Percentiles rank a stretch among this genome's conserved stretches.
phyloP scores from a whole-genome alignment of 169 alveolate species.

The Theileria orientalis region DNA sequence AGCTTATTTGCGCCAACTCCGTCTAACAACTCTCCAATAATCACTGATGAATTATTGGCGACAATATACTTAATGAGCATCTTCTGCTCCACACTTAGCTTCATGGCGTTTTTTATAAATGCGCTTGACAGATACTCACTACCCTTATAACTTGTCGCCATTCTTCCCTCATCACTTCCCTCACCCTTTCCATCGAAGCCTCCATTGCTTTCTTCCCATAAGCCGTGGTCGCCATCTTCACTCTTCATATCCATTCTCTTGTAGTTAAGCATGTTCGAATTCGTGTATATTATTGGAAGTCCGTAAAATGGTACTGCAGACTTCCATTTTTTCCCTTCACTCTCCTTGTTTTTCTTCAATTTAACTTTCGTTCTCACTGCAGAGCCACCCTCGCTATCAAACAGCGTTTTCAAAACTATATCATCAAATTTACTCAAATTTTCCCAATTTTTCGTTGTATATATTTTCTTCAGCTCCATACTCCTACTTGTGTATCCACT shows the following conservation, averaged over 20 bases:
- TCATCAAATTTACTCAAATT: too few species aligned
- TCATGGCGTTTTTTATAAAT: neutral
- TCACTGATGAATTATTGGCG: too few species aligned
- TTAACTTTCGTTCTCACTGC: neutral
- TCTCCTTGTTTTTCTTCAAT: neutral
- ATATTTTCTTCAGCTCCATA: neutral
- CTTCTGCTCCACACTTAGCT: neutral
- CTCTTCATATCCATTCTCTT: neutral
- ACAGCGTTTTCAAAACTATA: too few species aligned
- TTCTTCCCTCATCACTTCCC: neutral
- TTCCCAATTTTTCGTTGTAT: neutral
- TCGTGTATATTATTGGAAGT: constrained; percentile 20
- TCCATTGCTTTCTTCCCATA: neutral
- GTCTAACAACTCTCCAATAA: neutral
- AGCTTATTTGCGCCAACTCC: neutral
- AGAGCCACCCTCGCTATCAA: neutral
- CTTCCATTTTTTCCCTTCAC: neutral
- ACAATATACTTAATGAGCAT: neutral
- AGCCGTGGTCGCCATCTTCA: neutral
- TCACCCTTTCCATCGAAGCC: too few species aligned
- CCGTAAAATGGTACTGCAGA: constrained; percentile 13
- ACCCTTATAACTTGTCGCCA: neutral
- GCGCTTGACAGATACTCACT: neutral
- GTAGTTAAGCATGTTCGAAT: neutral
- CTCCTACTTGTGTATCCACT: neutral